Evolutionary conservation across 192 early-diverging fungal species (phyloP), one percentile per base, ranked within the genome.

Genomic region (Physocladia obscura): DNA sequence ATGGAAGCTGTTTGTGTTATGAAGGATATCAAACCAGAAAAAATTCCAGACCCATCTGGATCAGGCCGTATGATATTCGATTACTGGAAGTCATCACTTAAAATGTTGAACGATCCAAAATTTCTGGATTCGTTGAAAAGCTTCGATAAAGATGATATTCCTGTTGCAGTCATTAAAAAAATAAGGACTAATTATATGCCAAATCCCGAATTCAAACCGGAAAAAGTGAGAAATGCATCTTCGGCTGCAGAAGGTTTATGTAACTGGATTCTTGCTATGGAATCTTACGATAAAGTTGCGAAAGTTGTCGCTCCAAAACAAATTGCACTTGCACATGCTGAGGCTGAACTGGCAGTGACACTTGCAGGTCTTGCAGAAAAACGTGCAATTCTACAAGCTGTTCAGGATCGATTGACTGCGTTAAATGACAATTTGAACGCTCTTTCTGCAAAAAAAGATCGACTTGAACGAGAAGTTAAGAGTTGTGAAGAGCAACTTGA

Each of bases 1-100:
- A 86, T 87, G 84, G 85, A 87, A 64, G 81, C 85, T 19, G 77
- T 87, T 35, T 87, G 85, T 50, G 85, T 87, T 2, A 87, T 87
- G 85, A 87, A 85, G 65, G 85, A 87, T 49, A 81, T 87, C 36
- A 87, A 87, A 61, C 85, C 85, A 13, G 85, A 87, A 37, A 81
- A 85, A 36, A 73, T 87, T 32, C 85, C 85, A 0, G 85, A 87
- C 74, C 85, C 85, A 1, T 84, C 84, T 0, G 85, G 85, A 15
- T 86, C 84, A 3, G 85, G 85, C 3, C 70, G 79, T 57, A 87
- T 87, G 85, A 74, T 87, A n/a, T 80, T 82, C 36, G 85, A 87
- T 60, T 87, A 87, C 60, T 87, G 85, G 85, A 86, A 86, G 64
- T 76, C 81, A 11, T 84, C 82, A 0, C 72, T 85, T 8, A 87